Evolutionary conservation across 2,329 filamentous ascomycete genomes (phyloP), one percentile per base, ranked within the genome.

Genomic region (Fusarium sp.): DNA sequence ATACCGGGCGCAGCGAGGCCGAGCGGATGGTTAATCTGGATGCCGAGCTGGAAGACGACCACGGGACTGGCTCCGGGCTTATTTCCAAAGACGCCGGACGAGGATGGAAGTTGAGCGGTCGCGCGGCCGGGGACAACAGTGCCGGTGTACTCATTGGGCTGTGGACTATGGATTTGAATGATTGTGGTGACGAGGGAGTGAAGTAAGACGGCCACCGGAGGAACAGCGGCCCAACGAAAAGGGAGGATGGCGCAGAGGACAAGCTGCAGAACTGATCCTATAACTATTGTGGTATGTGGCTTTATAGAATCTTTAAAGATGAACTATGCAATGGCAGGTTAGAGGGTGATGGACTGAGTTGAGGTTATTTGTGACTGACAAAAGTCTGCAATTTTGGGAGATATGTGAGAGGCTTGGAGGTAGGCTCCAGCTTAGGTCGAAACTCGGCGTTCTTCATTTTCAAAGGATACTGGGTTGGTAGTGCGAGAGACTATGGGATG

Each of bases 21-120:
- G 1, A 84, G 73, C 0, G 83, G 82, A 46, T 81, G 79, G 72
- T 80, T 80, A 66, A 72, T 72, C 53, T 80, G 78, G 11, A 76
- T 69, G 43, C 79, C 79, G 13, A 82, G 72, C 64, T 80, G 75
- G 70, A 82, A 79, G 50, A 80, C 76, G 32, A 80, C 76, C 19
- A 80, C 32, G 15, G 71, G 54, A 3, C 69, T 59, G 3, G 67
- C 50, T 11, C 71, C 69, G 3, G 77, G 72, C 2, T 57, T 43
- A 3, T 66, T 59, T 49, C 67, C 70, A 51, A 73, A 73, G 6
- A 53, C 33, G 38, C 74, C 70, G 27, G 63, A 66, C 42, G 71
- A 68, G 9, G 53, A 47, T 10, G 77, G 75, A 2, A 76, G 42
- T 36, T 75, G 74, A 1, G 77, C 71, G 1, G 75, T 74, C 17